Conservation (phyloP, 305 asterid species). For the Plantago coronopus region DNA sequence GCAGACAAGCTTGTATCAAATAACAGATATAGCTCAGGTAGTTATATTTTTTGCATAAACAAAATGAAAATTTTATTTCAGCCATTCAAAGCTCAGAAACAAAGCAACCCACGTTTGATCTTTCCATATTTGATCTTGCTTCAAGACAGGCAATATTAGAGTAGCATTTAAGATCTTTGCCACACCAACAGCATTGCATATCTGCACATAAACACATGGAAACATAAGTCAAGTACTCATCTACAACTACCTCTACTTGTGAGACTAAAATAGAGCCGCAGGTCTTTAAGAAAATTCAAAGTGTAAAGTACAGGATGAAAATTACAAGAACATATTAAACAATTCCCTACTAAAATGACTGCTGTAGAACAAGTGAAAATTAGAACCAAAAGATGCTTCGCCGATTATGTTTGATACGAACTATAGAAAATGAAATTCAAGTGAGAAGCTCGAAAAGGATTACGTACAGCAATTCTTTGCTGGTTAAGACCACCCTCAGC, state of each 20-base stretch:
- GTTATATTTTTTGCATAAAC: background rate
- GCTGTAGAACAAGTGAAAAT: background rate
- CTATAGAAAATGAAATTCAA: slow-evolving; percentile 13
- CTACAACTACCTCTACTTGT: slow-evolving; percentile 7
- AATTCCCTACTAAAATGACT: slow-evolving; percentile 8
- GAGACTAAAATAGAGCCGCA: slow-evolving; percentile 4
- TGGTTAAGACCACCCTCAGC: slow-evolving; percentile 99
- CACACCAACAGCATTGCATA: slow-evolving; percentile 98
- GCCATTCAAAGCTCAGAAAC: slow-evolving; percentile 14
- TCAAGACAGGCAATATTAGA: slow-evolving; percentile 92
- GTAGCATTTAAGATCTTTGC: slow-evolving; percentile 98
- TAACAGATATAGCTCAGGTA: slow-evolving; percentile 7
- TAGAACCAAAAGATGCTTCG: background rate
- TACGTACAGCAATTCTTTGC: slow-evolving; percentile 92
- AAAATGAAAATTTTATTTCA: background rate
- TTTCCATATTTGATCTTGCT: slow-evolving; percentile 99
- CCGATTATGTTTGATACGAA: slow-evolving; percentile 3
- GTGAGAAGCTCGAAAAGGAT: slow-evolving; percentile 18
- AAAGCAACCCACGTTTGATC: slow-evolving; percentile 89
- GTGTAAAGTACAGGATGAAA: background rate
- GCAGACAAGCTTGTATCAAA: slow-evolving; percentile 30
- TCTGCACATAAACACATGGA: slow-evolving; percentile 46
- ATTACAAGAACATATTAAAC: slow-evolving; percentile 7
- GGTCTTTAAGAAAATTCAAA: background rate
- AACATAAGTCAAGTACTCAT: slow-evolving; percentile 19